phyloP scores from a whole-genome alignment of 1,139 yeast species.

The Kurtzmaniella quercitrusa region DNA sequence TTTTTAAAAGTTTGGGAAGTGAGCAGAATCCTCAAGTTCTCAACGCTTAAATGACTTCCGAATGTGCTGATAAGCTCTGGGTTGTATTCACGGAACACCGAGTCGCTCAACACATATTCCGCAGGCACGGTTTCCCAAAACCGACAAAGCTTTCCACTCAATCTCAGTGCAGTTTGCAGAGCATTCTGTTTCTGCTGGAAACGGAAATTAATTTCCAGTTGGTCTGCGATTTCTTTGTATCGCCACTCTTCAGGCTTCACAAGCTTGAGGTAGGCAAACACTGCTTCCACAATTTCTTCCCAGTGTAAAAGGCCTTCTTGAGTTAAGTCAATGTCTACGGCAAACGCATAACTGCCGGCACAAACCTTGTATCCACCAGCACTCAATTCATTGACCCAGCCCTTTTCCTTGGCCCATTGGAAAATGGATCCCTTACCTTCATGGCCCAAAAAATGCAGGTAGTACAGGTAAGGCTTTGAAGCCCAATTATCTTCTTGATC shows the following conservation, averaged over 20 bases:
- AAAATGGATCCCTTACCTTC: constrained; percentile 83
- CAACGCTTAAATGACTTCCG: constrained; percentile 46
- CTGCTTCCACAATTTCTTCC: constrained; percentile 51
- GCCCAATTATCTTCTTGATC: constrained; percentile 60
- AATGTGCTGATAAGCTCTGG: constrained; percentile 51
- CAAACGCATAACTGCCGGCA: constrained; percentile 63
- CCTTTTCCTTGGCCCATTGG: constrained; percentile 58
- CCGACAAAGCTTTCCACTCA: constrained; percentile 42
- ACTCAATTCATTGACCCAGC: constrained; percentile 78
- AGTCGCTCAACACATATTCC: constrained; percentile 52
- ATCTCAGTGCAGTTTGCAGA: constrained; percentile 53
- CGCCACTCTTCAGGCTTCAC: constrained; percentile 63
- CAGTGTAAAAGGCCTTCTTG: constrained; percentile 64
- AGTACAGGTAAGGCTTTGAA: constrained; percentile 64
- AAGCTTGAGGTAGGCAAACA: constrained; percentile 72
- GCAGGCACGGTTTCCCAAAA: constrained; percentile 54
- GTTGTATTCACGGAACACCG: constrained; percentile 58
- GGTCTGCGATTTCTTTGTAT: constrained; percentile 46
- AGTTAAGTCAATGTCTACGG: constrained; percentile 71
- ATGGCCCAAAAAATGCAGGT: constrained; percentile 83
- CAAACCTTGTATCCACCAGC: constrained; percentile 73
- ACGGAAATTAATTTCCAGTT: constrained; percentile 51
- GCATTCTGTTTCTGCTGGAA: constrained; percentile 67
- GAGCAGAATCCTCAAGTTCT: constrained; percentile 59
- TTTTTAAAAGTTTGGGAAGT: constrained; percentile 42